Percentiles rank a stretch among this genome's conserved stretches.
phyloP scores from a whole-genome alignment of 1,139 yeast genomes.

The Yamadazyma atlantica region DNA sequence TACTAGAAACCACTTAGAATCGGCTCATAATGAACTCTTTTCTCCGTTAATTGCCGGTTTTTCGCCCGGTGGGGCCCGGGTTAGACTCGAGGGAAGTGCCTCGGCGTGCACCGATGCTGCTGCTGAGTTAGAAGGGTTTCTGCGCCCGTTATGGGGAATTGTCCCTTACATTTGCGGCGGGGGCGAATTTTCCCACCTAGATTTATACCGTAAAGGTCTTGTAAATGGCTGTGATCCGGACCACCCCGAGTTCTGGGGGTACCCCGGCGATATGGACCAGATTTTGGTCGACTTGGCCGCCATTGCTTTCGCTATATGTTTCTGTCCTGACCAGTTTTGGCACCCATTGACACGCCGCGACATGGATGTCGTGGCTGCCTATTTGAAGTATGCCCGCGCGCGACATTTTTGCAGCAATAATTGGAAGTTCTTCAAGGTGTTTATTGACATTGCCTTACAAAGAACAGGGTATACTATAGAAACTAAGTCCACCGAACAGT shows the following conservation, averaged over 20 bases:
- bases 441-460: constrained; percentile 23
- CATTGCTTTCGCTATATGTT: constrained; percentile 21
- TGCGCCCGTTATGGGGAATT: constrained; percentile 27
- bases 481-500: constrained; percentile 11
- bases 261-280: constrained; percentile 18
- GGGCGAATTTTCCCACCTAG: constrained; percentile 17
- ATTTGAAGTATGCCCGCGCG: constrained; percentile 16
- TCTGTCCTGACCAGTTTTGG: constrained; percentile 23
- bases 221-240: constrained; percentile 25
- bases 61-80: constrained; percentile 9
- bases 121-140: constrained; percentile 24
- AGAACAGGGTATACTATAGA: constrained; percentile 20
- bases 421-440: constrained; percentile 27
- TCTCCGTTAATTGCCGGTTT: constrained; percentile 10
- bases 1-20: constrained; percentile 5
- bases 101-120: constrained; percentile 20
- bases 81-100: constrained; percentile 12
- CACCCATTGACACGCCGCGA: constrained; percentile 21
- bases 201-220: constrained; percentile 17
- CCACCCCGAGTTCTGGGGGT: constrained; percentile 27
- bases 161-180: constrained; percentile 24
- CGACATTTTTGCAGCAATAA: constrained; percentile 18
- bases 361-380: constrained; percentile 16
- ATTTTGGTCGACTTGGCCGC: constrained; percentile 28
- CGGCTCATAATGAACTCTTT: constrained; percentile 8